A percentile compares a stretch with the other conserved stretches of the same genome.
These are phyloP conservation scores for Huntiella decipiens DNA, from an alignment of 2,329 filamentous ascomycete genomes.

Conservation along the genomic window DNA sequence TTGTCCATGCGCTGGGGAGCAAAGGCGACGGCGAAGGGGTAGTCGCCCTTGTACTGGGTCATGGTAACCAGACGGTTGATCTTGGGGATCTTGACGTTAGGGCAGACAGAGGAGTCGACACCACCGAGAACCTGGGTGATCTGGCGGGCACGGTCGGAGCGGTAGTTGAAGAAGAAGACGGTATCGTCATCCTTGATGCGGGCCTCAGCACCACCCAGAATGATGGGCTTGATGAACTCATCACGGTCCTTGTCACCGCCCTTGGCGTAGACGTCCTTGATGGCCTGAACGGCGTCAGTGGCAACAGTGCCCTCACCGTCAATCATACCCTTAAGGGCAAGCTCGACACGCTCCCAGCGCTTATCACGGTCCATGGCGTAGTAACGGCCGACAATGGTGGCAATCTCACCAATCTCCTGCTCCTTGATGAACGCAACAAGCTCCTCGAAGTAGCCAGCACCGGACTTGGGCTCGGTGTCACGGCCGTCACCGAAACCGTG, in stretches of 20 bases:
- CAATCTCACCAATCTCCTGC: conserved; percentile 69
- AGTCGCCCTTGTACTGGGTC: conserved; percentile 96
- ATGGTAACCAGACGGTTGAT: conserved; percentile 75
- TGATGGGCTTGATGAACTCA: conserved; percentile 96
- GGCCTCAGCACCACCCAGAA: conserved; percentile 68
- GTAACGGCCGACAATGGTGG: conserved; percentile 87
- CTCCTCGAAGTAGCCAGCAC: conserved; percentile 70
- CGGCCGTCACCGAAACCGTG: conserved; percentile 98
- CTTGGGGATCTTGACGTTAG: conserved; percentile 87
- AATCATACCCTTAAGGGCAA: conserved; percentile 74
- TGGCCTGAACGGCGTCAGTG: conserved; percentile 65
- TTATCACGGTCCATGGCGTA: conserved; percentile 99
- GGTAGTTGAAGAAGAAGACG: conserved; percentile 99
- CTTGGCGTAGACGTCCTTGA: conserved; percentile 74
- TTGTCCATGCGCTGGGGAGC: conserved; percentile 91
- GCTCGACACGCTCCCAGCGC: conserved; percentile 88
- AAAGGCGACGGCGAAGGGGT: conserved; percentile 81
- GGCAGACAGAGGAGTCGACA: conserved; percentile 74
- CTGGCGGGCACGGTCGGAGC: conserved; percentile 90
- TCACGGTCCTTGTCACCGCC: conserved; percentile 55
- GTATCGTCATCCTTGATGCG: conserved; percentile 84
- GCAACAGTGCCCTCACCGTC: conserved; percentile 73
- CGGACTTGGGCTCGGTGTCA: conserved; percentile 94
- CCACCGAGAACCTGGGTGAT: conserved; percentile 86
- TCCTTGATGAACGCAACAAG: conserved; percentile 66